Conservation (phyloP, 192 early-diverging fungal species). For the Backusella circina region DNA sequence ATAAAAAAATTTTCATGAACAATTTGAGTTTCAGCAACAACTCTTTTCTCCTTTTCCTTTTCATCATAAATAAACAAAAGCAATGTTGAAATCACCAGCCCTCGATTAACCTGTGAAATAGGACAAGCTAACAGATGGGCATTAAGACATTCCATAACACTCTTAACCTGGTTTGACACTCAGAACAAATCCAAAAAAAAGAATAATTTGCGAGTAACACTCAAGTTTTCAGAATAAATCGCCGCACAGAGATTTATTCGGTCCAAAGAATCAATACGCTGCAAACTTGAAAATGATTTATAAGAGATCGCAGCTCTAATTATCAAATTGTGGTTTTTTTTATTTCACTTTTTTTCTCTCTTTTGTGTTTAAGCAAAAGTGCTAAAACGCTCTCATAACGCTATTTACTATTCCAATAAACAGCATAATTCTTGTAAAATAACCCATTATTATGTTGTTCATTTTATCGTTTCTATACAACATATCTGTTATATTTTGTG, state of each 20-base stretch:
- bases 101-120: conserved; percentile 1
- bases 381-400: too few species aligned
- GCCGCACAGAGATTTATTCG: conserved; percentile 18
- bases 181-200: conserved; percentile 15
- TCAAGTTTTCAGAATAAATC: conserved; percentile 9
- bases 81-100: conserved; percentile 17
- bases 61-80: not conserved
- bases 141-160: conserved; percentile 12
- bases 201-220: conserved; percentile 23
- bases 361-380: not conserved
- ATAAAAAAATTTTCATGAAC: not conserved
- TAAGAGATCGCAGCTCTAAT: not conserved
- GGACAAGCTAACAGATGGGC: conserved; percentile 11
- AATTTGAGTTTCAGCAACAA: not conserved
- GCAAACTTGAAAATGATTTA: not conserved
- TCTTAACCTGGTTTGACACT: conserved; percentile 22
- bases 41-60: not conserved
- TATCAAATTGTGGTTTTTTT: not conserved
- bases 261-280: not conserved
- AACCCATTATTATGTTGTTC: too few species aligned
- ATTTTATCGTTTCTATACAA: too few species aligned
- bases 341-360: not conserved
- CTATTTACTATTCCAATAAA: too few species aligned
- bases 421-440: too few species aligned
- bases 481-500: too few species aligned